A percentile compares a stretch with the other conserved stretches of the same genome.
phyloP scores from a whole-genome alignment of 2,329 filamentous ascomycete species.

The Claviceps monticola region DNA sequence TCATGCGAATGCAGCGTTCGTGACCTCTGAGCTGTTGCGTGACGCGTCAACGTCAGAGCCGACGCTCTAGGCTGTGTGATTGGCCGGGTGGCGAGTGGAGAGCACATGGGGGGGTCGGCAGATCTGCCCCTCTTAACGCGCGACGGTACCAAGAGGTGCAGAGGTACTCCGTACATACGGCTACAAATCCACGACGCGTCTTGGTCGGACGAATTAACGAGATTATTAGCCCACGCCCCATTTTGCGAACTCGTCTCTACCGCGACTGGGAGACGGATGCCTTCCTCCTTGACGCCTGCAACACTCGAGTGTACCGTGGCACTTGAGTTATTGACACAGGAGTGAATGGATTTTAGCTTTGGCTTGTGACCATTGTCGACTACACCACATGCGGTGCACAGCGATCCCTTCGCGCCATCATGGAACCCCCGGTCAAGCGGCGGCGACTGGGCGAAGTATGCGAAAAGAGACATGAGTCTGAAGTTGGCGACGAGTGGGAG shows the following conservation, averaged over 20 bases:
- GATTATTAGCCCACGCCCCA: not conserved
- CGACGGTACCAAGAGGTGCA: too few species aligned
- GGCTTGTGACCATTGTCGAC: not conserved
- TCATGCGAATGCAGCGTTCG: too few species aligned
- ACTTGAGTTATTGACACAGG: not conserved
- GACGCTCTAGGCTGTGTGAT: not conserved
- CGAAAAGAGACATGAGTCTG: constrained; percentile 9
- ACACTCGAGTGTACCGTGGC: not conserved
- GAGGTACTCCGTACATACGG: too few species aligned
- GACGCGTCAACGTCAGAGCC: not conserved
- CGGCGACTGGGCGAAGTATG: constrained; percentile 36
- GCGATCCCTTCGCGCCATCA: constrained; percentile 14
- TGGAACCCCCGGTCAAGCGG: constrained; percentile 49
- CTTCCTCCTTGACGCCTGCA: not conserved
- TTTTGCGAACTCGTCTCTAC: not conserved
- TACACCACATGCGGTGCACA: constrained; percentile 5
- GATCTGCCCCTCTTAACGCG: too few species aligned
- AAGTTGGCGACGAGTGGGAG: constrained; percentile 3
- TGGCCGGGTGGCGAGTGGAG: not conserved
- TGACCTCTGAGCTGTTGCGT: too few species aligned
- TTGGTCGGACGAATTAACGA: not conserved
- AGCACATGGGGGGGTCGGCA: not conserved
- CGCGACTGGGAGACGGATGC: not conserved
- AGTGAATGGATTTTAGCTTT: not conserved
- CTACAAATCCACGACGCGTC: constrained; percentile 6